These are phyloP conservation scores for Beauveria sp. DNA, from an alignment of 2,329 filamentous ascomycete species.

Conservation along the genomic window DNA sequence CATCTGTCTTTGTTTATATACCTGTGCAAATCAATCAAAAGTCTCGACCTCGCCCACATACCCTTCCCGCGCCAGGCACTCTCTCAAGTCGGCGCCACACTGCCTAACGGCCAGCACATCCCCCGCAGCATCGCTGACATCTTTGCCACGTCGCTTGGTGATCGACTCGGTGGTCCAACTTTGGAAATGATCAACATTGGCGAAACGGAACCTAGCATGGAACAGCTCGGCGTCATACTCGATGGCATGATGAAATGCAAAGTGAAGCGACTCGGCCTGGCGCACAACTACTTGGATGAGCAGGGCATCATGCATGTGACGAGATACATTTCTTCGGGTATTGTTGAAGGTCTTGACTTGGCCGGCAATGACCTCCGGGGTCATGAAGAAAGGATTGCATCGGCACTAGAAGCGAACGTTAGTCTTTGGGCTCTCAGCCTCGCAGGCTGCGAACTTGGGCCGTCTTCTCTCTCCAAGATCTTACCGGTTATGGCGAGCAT, in stretches of 20 bases:
- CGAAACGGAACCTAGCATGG: slow-evolving; percentile 64
- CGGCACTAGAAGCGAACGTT: slow-evolving; percentile 43
- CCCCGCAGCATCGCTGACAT: slow-evolving; percentile 44
- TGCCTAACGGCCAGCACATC: slow-evolving; percentile 27
- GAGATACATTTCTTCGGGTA: slow-evolving; percentile 64
- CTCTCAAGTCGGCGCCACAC: slow-evolving; percentile 20
- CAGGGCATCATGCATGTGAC: slow-evolving; percentile 70
- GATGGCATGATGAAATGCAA: slow-evolving; percentile 75
- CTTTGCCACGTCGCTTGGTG: slow-evolving; percentile 66
- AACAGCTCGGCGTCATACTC: slow-evolving; percentile 68
- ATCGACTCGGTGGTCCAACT: slow-evolving; percentile 65
- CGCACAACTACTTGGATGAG: slow-evolving; percentile 69
- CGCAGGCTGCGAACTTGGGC: slow-evolving; percentile 74
- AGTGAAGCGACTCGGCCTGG: slow-evolving; percentile 70
- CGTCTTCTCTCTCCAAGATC: slow-evolving; percentile 63
- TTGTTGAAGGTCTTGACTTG: slow-evolving; percentile 82
- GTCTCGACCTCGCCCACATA: slow-evolving; percentile 78
- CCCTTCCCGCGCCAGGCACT: slow-evolving; percentile 54
- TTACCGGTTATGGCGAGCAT: slow-evolving; percentile 66
- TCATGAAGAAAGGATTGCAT: slow-evolving; percentile 45
- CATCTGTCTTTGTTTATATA: slow-evolving; percentile 85
- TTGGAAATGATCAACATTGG: slow-evolving; percentile 80
- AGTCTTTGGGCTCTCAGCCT: slow-evolving; percentile 76
- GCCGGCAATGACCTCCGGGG: slow-evolving; percentile 70
- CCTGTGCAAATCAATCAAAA: slow-evolving; percentile 79